Evolutionary conservation across 2,329 filamentous ascomycete genomes (phyloP), one percentile per base, ranked within the genome.

Genomic region (Diaporthe citri): DNA sequence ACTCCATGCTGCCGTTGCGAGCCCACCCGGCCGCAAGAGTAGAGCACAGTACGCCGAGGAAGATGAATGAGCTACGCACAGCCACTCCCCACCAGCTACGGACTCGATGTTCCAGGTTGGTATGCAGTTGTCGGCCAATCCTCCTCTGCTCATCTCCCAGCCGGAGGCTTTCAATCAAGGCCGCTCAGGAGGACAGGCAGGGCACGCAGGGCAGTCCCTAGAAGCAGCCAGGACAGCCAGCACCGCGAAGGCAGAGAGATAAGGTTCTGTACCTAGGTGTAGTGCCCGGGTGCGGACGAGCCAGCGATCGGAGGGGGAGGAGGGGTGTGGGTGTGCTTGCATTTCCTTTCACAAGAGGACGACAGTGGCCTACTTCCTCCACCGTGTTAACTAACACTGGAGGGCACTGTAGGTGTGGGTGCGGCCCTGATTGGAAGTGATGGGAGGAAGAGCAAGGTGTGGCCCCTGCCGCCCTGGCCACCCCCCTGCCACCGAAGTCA

Each of bases 11-110:
- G 43, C 31, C 43, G 20, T 51, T 64, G 17, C 59, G 31, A 48
- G 41, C 43, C 60, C 60, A 66, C 41, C 52, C 39, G 51, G 41
- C 36, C 34, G 43, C n/a, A 22, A 48, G 41, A 48, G 69, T 34
- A 41, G 17, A 62, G 56, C 46, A 60, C 46, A 60, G 56, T 41
- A 51, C 39, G 70, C 52, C 31, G 48, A 20, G n/a, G 36, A 48
- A 62, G 15, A 39, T 28, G 60, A 64, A 34, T 69, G 34, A 55
- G 15, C 48, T 17, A 12, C 64, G 51, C 71, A 72, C 71, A 72
- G 71, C 71, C 71, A 72, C 71, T 55, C 57, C 31, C 71, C 71
- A 64, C 48, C 57, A n/a, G 52, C 67, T 71, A 22, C 57, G 57
- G 36, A n/a, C 41, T 64, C 46, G 46, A 69, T 25, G 64, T 55